phyloP scores from a whole-genome alignment of 768 basidiomycete genomes.

The Brasilioporus rufonigricans region DNA sequence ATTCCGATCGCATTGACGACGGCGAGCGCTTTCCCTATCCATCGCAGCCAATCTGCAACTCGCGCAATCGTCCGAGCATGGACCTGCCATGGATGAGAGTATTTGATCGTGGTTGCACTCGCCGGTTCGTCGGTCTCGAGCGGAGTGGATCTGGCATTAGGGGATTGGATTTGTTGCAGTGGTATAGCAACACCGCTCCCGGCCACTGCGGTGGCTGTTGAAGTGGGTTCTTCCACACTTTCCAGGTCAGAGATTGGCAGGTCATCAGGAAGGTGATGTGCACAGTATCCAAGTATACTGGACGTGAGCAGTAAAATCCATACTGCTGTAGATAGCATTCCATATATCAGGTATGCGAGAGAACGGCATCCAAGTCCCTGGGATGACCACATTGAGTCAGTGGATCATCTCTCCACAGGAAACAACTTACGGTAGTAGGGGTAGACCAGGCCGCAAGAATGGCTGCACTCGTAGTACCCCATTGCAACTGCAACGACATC shows the following conservation, averaged over 20 bases:
- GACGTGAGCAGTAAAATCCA: conserved; percentile 33
- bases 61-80: not conserved
- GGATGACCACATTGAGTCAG: not conserved
- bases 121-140: not conserved
- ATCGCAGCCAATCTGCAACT: conserved; percentile 21
- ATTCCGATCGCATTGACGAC: conserved; percentile 26
- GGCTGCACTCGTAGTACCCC: conserved; percentile 32
- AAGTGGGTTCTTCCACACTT: not conserved
- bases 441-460: conserved; percentile 29
- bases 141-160: not conserved
- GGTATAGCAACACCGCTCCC: not conserved
- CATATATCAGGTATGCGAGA: conserved; percentile 31
- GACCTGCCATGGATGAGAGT: not conserved
- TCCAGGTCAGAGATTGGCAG: not conserved
- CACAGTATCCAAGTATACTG: conserved; percentile 25
- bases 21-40: conserved; percentile 29
- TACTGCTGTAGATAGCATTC: conserved; percentile 23
- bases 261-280: conserved; percentile 3
- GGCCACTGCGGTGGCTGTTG: no score
- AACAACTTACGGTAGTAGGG: conserved; percentile 27
- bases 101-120: not conserved
- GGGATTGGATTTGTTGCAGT: not conserved
- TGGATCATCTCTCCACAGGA: not conserved
- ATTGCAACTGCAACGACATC: conserved; percentile 31
- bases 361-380: conserved; percentile 38